A percentile compares a stretch with the other conserved stretches of the same genome.
Evolutionary conservation across 352 stramenopile species (phyloP).

Genomic region (Albugo candida): DNA sequence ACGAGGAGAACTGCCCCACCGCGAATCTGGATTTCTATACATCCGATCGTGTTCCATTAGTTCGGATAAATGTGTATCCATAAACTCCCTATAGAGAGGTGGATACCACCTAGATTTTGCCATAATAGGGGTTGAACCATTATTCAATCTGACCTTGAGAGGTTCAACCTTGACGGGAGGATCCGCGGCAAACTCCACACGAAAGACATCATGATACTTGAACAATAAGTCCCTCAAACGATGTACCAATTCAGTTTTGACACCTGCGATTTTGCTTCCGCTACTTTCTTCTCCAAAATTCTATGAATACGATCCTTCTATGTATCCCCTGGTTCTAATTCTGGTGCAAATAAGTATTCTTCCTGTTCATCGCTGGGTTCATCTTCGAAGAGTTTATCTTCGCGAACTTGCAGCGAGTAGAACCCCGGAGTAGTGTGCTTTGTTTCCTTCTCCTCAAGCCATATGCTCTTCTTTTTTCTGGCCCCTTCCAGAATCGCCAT

Average conservation of each 20-base stretch:
- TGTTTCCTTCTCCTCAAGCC: background rate
- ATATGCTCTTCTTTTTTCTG: background rate
- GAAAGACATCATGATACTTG: slow-evolving; percentile 1
- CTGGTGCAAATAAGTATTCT: too few species aligned
- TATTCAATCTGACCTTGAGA: slow-evolving; percentile 8
- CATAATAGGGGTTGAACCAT: slow-evolving; percentile 6
- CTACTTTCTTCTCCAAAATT: too few species aligned
- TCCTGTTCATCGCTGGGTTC: too few species aligned
- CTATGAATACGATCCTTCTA: too few species aligned
- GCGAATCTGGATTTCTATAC: too few species aligned
- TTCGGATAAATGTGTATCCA: slow-evolving; percentile 3
- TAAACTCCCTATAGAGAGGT: slow-evolving; percentile 3
- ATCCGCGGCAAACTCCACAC: slow-evolving; percentile 5
- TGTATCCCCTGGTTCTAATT: too few species aligned
- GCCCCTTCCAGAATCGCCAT: background rate
- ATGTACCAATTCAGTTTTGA: too few species aligned
- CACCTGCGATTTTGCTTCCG: too few species aligned
- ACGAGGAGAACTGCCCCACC: too few species aligned
- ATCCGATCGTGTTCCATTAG: too few species aligned
- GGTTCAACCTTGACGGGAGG: slow-evolving; percentile 6
- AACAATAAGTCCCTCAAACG: background rate
- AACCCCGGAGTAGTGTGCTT: background rate
- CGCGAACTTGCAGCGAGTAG: background rate
- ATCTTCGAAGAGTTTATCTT: background rate
- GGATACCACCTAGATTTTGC: slow-evolving; percentile 3